Evolutionary conservation across 805 yeast species (phyloP).

Genomic region (Barnettozyma californica): DNA sequence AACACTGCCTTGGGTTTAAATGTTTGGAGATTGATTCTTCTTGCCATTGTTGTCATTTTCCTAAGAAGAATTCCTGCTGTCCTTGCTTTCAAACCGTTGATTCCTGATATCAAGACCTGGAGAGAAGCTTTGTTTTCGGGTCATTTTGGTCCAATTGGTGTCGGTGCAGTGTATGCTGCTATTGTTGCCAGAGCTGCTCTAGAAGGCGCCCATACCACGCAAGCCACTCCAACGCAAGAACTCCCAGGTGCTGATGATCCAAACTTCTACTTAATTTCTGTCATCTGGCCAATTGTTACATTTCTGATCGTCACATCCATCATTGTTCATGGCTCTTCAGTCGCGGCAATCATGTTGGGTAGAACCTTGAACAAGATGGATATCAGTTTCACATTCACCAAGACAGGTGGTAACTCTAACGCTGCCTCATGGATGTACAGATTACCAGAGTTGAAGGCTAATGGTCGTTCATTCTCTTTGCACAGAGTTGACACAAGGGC

Average conservation of each 20-base stretch:
- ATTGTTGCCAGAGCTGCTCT: slow-evolving; percentile 70
- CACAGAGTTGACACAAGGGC: slow-evolving; percentile 74
- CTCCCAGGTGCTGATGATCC: slow-evolving; percentile 43
- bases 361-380: slow-evolving; percentile 88
- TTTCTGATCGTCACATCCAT: slow-evolving; percentile 79
- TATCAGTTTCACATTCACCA: slow-evolving; percentile 84
- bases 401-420: slow-evolving; percentile 48
- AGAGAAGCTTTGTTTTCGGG: slow-evolving; percentile 93
- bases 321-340: slow-evolving; percentile 87
- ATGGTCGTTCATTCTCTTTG: slow-evolving; percentile 72
- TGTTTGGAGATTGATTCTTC: slow-evolving; percentile 73
- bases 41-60: slow-evolving; percentile 69
- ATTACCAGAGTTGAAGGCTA: slow-evolving; percentile 58
- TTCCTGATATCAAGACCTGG: slow-evolving; percentile 88
- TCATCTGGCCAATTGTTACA: slow-evolving; percentile 79
- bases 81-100: slow-evolving; percentile 63
- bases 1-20: slow-evolving; percentile 52
- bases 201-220: slow-evolving; percentile 45
- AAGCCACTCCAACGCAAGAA: slow-evolving; percentile 50
- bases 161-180: slow-evolving; percentile 85
- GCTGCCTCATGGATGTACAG: slow-evolving; percentile 77
- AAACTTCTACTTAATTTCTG: slow-evolving; percentile 54
- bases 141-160: slow-evolving; percentile 95
- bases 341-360: slow-evolving; percentile 59
- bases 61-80: slow-evolving; percentile 83